Conservation (phyloP, 345 rosid species). For the Aquilaria sinensis region DNA sequence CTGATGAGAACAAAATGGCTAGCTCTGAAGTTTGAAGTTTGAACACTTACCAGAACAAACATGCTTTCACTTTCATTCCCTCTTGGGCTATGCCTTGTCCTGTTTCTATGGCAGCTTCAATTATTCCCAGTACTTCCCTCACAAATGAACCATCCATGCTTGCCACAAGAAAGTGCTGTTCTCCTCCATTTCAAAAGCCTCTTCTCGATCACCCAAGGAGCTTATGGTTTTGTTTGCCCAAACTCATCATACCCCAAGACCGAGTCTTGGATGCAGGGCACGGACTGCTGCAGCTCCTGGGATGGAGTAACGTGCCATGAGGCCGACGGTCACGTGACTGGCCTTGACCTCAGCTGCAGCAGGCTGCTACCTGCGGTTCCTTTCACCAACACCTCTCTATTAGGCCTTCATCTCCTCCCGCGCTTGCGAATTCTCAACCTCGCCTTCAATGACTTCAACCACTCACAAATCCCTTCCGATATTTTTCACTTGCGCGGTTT, state of each 20-base stretch:
- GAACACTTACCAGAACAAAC: too few species aligned
- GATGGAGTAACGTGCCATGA: conserved; percentile 15
- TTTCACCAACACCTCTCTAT: not conserved
- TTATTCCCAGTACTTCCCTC: too few species aligned
- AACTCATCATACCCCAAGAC: not conserved
- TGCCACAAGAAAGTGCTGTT: not conserved
- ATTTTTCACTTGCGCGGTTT: too few species aligned
- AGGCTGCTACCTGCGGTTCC: not conserved
- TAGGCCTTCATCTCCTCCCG: conserved; percentile 5
- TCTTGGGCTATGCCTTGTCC: too few species aligned
- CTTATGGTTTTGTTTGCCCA: not conserved
- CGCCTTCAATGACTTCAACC: conserved; percentile 2
- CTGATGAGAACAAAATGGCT: too few species aligned
- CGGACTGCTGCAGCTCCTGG: conserved; percentile 20
- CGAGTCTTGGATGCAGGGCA: conserved; percentile 7
- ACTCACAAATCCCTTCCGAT: too few species aligned
- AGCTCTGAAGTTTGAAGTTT: too few species aligned
- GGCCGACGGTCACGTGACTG: conserved; percentile 14
- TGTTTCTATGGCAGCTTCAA: too few species aligned
- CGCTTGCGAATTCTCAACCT: conserved; percentile 9
- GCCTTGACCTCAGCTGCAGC: conserved; percentile 18
- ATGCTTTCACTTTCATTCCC: too few species aligned
- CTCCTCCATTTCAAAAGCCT: not conserved
- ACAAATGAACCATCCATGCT: not conserved
- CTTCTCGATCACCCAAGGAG: not conserved